Conservation (phyloP, 495 filamentous ascomycete species). For the Pyrenopolyporus hunteri region DNA sequence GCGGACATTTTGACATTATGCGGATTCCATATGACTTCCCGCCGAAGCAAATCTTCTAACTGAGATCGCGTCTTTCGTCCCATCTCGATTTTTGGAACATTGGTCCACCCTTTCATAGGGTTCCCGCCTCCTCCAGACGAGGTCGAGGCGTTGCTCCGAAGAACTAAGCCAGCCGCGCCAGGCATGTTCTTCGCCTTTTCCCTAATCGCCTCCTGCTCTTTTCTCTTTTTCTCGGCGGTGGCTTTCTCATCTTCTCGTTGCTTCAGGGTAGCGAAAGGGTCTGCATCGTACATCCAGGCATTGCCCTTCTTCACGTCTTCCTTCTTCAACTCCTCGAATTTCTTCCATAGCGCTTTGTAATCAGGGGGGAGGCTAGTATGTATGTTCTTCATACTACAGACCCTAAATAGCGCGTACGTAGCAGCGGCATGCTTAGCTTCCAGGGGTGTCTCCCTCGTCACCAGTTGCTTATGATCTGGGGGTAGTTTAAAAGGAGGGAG, state of each 20-base stretch:
- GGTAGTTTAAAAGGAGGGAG: slow-evolving; percentile 86
- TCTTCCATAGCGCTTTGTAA: slow-evolving; percentile 87
- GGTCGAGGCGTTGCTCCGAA: slow-evolving; percentile 44
- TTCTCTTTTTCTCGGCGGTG: slow-evolving; percentile 72
- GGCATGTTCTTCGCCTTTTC: slow-evolving; percentile 67
- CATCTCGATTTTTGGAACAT: slow-evolving; percentile 90
- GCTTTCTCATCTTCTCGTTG: slow-evolving; percentile 79
- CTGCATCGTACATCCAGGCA: slow-evolving; percentile 93
- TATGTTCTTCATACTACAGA: slow-evolving; percentile 91
- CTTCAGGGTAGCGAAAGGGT: slow-evolving; percentile 81
- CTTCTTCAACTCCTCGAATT: slow-evolving; percentile 79
- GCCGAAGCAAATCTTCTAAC: slow-evolving; percentile 77
- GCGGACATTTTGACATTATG: slow-evolving; percentile 67
- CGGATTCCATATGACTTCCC: slow-evolving; percentile 85
- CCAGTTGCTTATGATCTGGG: slow-evolving; percentile 69
- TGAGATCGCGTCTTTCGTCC: slow-evolving; percentile 74
- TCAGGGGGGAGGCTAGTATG: slow-evolving; percentile 93
- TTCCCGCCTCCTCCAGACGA: slow-evolving; percentile 35
- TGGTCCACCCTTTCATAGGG: slow-evolving; percentile 76
- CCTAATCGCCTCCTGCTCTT: slow-evolving; percentile 63
- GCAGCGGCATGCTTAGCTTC: slow-evolving; percentile 94
- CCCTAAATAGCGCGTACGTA: slow-evolving; percentile 85
- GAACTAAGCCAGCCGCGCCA: slow-evolving; percentile 47
- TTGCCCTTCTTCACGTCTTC: slow-evolving; percentile 76
- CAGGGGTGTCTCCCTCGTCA: slow-evolving; percentile 72